Base-by-base conservation (phyloP, 306 rosid species). In the Hippophae rhamnoides region DNA sequence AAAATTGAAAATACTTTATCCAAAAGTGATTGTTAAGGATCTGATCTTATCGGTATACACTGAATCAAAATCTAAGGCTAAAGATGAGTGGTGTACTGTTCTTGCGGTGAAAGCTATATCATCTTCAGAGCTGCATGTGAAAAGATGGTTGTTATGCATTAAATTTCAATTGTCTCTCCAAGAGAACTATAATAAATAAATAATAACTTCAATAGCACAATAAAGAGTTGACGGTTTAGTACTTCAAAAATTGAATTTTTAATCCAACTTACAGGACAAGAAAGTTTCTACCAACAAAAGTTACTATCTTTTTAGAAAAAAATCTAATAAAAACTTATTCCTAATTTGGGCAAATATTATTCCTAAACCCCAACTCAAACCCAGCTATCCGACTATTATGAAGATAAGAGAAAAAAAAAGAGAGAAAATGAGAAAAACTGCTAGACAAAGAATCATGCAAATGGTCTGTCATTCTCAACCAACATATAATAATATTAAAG, bases 101-200 rank as follows among this genome's bases (percentile, higher is more conserved):
- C 76, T 66, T 61, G 46, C 54, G 60, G 64, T 68, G 44, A 67
- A 73, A 81, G 76, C 77, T 55, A 69, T 31, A 31, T 67, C 23
- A 61, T 10, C 68, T 61, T 60, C 75, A 73, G 64, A 54, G 65
- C 81, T 73, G 64, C 84, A 70, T 49, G 79, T 76, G 86, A 69
- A 69, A 72, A 72, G 70, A 76, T 3, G 68, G 75, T 56, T 43
- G 79, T 10, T 78, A 74, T 13, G 76, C 82, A 78, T 74, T 78
- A 61, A 82, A 80, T 82, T 62, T 13, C 12, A 63, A 67, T 52
- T 66, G 69, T 38, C 74, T 25, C 74, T 42, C 55, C 67, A 13
- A 58, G 49, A 53, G 42, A 31, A 7, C 41, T 25, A 50, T 14
- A 41, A n/a, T 40, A 41, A 46, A 41, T 12, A 46, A 63, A 27